Base-by-base conservation (phyloP, 2,329 filamentous ascomycete genomes). In the Nigrospora osmanthi region DNA sequence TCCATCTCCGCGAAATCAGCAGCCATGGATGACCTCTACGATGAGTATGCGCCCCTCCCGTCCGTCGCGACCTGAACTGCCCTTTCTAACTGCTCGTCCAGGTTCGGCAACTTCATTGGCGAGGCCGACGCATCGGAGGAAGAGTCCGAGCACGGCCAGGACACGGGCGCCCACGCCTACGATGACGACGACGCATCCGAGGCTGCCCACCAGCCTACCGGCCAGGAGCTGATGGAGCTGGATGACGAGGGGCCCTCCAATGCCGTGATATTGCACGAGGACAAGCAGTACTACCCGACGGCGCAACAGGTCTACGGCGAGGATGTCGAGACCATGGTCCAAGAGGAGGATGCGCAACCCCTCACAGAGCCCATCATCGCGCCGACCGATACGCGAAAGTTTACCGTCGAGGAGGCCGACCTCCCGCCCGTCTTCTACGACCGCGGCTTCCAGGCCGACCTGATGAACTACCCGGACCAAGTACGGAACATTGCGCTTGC, bases 241-340 rank as follows among this genome's bases (percentile, higher is more conserved):
- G 91, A 97, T 61, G 81, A 89, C 64, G 85, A 90, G 40, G 89
- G 87, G 13, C 87, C 91, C 4, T 96, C 90, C 6, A 98, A 97
- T 65, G 91, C 93, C 42, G 89, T 98, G n/a, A 79, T 98, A 47
- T 78, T 98, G 38, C 93, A 98, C 69, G 93, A 98, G 73, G 93
- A 98, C 70, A 98, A 98, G 67, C 93, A 97, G 64, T 98, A 98
- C 67, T 98, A 98, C 62, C 93, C 93, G 30, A 95, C 90, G n/a
- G 93, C 93, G 46, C 84, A 91, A 61, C 93, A 98, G 65, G 83
- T 95, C 36, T 98, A 97, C 63, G 93, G 93, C 43, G 78, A 83
- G 56, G 90, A 93, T 67, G 93, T 98, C 57, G 93, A 98, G 69
- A 93, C 91, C 2, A 71, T 95, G 65, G 91, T 98, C 34, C 87